Conservation (phyloP, 1,139 yeast genomes). For the Debaryomyces sp. region DNA sequence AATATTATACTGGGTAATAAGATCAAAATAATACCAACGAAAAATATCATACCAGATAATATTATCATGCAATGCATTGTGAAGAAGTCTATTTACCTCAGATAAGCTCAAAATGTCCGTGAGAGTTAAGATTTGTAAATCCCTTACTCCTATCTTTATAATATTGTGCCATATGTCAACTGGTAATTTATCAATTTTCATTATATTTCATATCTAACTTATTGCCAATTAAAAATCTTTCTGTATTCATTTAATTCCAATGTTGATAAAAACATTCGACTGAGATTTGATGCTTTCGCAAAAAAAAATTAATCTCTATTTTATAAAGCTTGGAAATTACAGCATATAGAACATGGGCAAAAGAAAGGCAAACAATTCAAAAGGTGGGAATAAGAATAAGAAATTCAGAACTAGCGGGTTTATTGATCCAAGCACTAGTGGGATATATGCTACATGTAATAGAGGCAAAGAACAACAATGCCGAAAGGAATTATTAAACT, state of each 20-base stretch:
- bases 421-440: constrained; percentile 79
- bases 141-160: constrained; percentile 2
- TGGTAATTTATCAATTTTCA: constrained; percentile 13
- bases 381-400: constrained; percentile 26
- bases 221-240: background rate
- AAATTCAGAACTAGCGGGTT: constrained; percentile 53
- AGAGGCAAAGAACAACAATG: constrained; percentile 78
- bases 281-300: background rate
- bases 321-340: background rate
- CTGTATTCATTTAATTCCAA: background rate
- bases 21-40: constrained; percentile 15
- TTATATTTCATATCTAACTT: constrained; percentile 1
- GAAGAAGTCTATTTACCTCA: constrained; percentile 13
- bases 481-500: constrained; percentile 65
- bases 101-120: constrained; percentile 23
- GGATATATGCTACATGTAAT: constrained; percentile 84
- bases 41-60: constrained; percentile 23
- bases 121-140: constrained; percentile 8
- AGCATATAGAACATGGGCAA: constrained; percentile 21
- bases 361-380: constrained; percentile 22
- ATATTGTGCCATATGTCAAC: constrained; percentile 23
- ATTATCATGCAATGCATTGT: constrained; percentile 14
- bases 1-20: constrained; percentile 15
- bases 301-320: background rate
- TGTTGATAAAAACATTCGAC: background rate